A percentile compares a stretch with the other conserved stretches of the same genome.
Evolutionary conservation across 257 asterid genomes (phyloP).

Genomic region (Salvia miltiorrhiza): DNA sequence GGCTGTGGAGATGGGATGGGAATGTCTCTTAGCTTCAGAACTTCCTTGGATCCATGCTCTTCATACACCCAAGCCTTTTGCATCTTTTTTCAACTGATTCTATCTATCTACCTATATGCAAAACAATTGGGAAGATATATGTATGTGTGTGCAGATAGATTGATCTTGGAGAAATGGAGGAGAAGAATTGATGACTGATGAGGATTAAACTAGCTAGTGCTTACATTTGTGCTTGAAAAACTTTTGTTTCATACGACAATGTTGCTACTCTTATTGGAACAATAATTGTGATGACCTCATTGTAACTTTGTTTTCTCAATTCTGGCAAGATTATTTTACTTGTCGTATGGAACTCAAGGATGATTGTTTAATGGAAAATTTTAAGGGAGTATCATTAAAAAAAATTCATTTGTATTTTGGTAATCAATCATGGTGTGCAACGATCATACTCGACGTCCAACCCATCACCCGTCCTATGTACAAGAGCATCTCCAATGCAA

Average conservation of each 20-base stretch:
- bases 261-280: neutral
- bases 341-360: neutral
- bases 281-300: neutral
- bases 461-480: no score
- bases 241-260: neutral
- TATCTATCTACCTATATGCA: neutral
- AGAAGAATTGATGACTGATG: neutral
- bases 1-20: slow-evolving; percentile 43
- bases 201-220: neutral
- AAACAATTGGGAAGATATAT: no score
- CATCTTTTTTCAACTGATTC: slow-evolving; percentile 24
- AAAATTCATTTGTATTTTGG: no score
- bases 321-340: neutral
- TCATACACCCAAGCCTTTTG: slow-evolving; percentile 65
- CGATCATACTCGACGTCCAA: no score
- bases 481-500: no score
- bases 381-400: neutral
- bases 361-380: neutral
- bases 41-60: slow-evolving; percentile 56
- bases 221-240: neutral
- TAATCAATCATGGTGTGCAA: no score
- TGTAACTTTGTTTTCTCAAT: neutral
- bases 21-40: slow-evolving; percentile 42
- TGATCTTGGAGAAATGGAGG: neutral
- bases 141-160: no score